A percentile compares a stretch with the other conserved stretches of the same genome.
Conservation (phyloP, 2,329 filamentous ascomycete species). For the Orbilia brochopaga region DNA sequence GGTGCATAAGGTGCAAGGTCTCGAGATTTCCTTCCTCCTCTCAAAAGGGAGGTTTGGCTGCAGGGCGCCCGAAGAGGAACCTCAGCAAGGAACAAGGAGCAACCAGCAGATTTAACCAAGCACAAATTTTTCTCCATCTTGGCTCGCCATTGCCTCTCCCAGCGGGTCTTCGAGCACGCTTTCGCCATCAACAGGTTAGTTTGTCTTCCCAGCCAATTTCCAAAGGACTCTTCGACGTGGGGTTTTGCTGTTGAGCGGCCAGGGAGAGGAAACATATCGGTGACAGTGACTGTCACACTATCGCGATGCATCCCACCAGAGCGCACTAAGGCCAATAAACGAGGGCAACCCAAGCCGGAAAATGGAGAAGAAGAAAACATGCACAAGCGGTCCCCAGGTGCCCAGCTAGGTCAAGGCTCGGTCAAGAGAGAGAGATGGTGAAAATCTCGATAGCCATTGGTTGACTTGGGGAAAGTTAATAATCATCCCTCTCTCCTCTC, state of each 20-base stretch:
- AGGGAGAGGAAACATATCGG: constrained; percentile 47
- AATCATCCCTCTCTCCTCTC: constrained; percentile 8
- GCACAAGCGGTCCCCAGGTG: constrained; percentile 26
- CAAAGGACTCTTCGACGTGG: constrained; percentile 36
- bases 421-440: constrained; percentile 21
- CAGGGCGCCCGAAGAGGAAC: constrained; percentile 43
- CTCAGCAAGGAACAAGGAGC: constrained; percentile 20
- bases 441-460: constrained; percentile 22
- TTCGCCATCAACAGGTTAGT: constrained; percentile 18
- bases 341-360: constrained; percentile 18
- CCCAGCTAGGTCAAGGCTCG: constrained; percentile 32
- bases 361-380: background rate
- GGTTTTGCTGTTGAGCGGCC: constrained; percentile 23
- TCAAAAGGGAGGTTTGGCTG: constrained; percentile 43
- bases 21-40: constrained; percentile 37
- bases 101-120: constrained; percentile 8
- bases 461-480: background rate
- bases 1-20: constrained; percentile 32
- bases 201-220: constrained; percentile 42
- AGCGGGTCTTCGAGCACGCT: constrained; percentile 13
- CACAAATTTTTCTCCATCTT: constrained; percentile 8
- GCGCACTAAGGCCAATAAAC: constrained; percentile 43
- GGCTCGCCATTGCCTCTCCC: constrained; percentile 2
- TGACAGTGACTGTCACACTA: constrained; percentile 49
- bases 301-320: constrained; percentile 5